Evolutionary conservation across 1,284 basidiomycete genomes (phyloP), one percentile per base, ranked within the genome.

Genomic region (Exobasidium cylindrosporum): DNA sequence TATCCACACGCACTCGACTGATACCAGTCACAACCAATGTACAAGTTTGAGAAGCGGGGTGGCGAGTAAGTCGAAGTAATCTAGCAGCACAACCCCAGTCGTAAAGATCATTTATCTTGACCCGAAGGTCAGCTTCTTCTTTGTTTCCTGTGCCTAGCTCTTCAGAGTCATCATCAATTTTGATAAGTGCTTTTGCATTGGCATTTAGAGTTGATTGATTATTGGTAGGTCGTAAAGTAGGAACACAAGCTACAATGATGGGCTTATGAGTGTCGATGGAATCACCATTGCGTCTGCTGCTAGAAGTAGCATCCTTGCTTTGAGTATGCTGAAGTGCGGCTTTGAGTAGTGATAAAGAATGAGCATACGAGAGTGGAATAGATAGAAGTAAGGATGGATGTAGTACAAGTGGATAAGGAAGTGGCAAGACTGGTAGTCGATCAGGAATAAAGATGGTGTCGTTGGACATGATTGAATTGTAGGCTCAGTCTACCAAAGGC

Each of bases 361-460:
- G 69, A 14, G 69, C 66, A 55, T 79, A 76, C 2, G 70, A 69
- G 52, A 78, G 63, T 44, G 73, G 70, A 55, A 79, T 69, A 49
- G 69, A 70, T 52, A 79, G 70, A n/a, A 79, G 59, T 17, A 79
- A 68, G 11, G 71, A 72, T 24, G 77, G 77, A 58, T 78, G 73
- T 30, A 79, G 64, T 17, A 79, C 67, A 29, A 74, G 68, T 11
- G 76, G 76, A 52, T 78, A 78, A 1, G 76, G 76, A 6, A 79
- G 67, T 5, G 66, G 69, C 54, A 79, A 63, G 52, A 77, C 70
- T 26, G 74, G 74, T 4, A 77, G 69, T 35, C 69, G 62, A 28
- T 70, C 59, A 0, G 74, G 76, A 26, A 79, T 74, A 14, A 21
- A 29, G 62, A 65, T 60, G 11, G 46, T 40, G n/a, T 60, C 61